Evolutionary conservation across 148 eudicot genomes (phyloP), one percentile per base, ranked within the genome.

Genomic region (Chenopodium quinoa): DNA sequence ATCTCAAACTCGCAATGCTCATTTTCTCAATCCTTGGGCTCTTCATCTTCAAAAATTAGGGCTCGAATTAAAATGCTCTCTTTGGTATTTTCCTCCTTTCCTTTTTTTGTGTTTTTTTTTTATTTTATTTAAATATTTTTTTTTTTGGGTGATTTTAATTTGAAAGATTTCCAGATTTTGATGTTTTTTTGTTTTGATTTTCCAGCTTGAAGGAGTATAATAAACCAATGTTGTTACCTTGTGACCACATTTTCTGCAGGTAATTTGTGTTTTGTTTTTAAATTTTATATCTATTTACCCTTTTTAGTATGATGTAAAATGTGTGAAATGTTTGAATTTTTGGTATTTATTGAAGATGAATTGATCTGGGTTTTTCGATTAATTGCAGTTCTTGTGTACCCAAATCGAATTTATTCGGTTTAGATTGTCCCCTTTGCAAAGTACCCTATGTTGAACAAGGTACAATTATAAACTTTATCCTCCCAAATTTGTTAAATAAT

Each of bases 51-150:
- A 95, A 84, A 95, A 95, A 77, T 78, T 95, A 9, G 93, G 89
- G 9, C 97, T 95, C 71, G 98, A 93, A 86, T 94, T 95, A 78
- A 95, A 93, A 83, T 95, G 98, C 86, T 93, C 93, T 54, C 82
- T 89, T 32, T 95, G 98, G 98, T 92, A 86, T 7, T 31, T 79
- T 48, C 58, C 16, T 4, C 12, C 13, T 60, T 16, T 20, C 58
- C 19, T 13, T 31, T 60, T 7, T 23, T 23, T 23, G 25, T 23
- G 25, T 23, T 23, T 23, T 23, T 23, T 23, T 23, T 23, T 23
- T 23, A 23, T 23, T 23, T 23, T 23, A 23, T 23, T 23, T 23
- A 23, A 23, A 23, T 23, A 23, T 0, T 7, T 17, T 9, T 23
- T 40, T 71, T 31, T 50, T 52, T 46, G 8, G 47, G 62, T 40